Percentiles rank a stretch among this genome's conserved stretches.
Evolutionary conservation across 2,329 filamentous ascomycete genomes (phyloP).

Genomic region (Xylariaceae sp.): DNA sequence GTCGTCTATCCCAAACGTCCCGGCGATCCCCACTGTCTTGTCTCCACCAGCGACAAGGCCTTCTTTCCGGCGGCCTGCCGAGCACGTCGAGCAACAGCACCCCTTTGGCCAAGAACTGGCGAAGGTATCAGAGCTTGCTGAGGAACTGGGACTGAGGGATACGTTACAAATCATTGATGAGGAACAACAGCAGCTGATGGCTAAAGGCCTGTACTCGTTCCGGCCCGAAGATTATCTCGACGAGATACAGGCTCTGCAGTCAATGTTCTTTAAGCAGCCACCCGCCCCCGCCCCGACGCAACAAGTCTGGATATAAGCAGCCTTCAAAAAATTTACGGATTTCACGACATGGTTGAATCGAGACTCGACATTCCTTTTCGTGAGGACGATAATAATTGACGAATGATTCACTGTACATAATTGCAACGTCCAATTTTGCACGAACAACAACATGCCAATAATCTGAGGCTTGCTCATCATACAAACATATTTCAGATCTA

Average conservation of each 20-base stretch:
- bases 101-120: slow-evolving; percentile 89
- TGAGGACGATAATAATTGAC: too few relatives aligned
- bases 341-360: too few relatives aligned
- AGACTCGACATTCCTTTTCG: slow-evolving; percentile 27
- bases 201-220: slow-evolving; percentile 68
- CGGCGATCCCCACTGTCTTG: slow-evolving; percentile 27
- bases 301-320: slow-evolving; percentile 46
- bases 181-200: slow-evolving; percentile 66
- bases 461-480: slow-evolving; percentile 5
- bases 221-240: slow-evolving; percentile 77
- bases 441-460: too few relatives aligned
- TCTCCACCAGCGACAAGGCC: slow-evolving; percentile 19
- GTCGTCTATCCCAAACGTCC: slow-evolving; percentile 24
- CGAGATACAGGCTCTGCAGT: slow-evolving; percentile 70
- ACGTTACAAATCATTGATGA: slow-evolving; percentile 62
- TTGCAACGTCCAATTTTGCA: too few relatives aligned
- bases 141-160: slow-evolving; percentile 71
- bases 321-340: slow-evolving; percentile 2
- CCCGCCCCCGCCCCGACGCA: slow-evolving; percentile 22
- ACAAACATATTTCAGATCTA: slow-evolving; percentile 2
- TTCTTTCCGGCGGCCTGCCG: slow-evolving; percentile 23
- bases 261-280: slow-evolving; percentile 49
- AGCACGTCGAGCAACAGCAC: slow-evolving; percentile 30
- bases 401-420: slow-evolving; percentile 34
- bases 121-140: slow-evolving; percentile 87